Evolutionary conservation across 2,329 filamentous ascomycete species (phyloP), one percentile per base, ranked within the genome.

Genomic region (Diaporthe sp.): DNA sequence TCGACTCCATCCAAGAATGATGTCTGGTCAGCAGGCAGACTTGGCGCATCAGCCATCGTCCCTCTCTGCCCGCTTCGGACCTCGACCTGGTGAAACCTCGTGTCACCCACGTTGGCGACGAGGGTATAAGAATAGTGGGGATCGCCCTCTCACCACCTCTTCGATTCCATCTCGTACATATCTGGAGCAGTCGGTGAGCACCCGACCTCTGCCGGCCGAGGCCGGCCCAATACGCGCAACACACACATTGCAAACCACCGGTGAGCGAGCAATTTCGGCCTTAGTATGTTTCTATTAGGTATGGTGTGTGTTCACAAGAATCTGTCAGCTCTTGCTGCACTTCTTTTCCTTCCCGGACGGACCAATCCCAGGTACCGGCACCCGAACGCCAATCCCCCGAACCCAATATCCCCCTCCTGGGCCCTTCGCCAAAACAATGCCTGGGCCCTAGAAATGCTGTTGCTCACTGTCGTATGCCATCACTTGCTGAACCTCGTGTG

Each of bases 51-150:
- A 70, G 53, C 39, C 56, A 51, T 50, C 53, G 42, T 39, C 15
- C 53, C 55, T 22, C 55, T 50, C 51, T 58, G 55, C 53, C 69
- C 69, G 56, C 55, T 47, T 61, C 69, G 42, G 22, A 59, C 55
- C 39, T 70, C 69, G 56, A 37, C 69, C 55, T 71, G 32, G 42
- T 70, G 68, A 70, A 59, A 71, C 53, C 69, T 44, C 69, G 69
- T 71, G 69, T 61, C 55, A 71, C 53, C 69, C 69, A 71, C 55
- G 53, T 51, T 71, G 69, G 47, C 69, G 69, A 71, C 55, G 68
- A 59, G 30, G 53, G 56, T n/a, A 59, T 58, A 37, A 59, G 35
- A 44, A 70, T 37, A 59, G 55, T 71, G 69, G 69, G 56, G 69
- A 61, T 53, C 68, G 63, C 42, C 63, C 47, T 35, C 63, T 66